phyloP scores from a whole-genome alignment of 1,284 basidiomycete genomes.

The Omphalotus olearius region DNA sequence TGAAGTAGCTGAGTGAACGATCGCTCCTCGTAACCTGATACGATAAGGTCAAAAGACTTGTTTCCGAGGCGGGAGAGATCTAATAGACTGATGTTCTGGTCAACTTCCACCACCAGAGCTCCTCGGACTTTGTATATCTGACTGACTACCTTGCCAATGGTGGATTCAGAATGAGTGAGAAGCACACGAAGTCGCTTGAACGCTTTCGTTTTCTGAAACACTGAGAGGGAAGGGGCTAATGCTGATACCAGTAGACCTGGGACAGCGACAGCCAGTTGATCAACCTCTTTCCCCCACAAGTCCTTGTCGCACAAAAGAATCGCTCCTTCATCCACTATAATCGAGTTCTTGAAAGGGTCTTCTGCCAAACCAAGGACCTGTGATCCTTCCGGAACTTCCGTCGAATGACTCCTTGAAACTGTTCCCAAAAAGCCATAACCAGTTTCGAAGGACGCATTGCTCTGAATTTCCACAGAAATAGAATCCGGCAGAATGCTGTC shows the following conservation, averaged over 20 bases:
- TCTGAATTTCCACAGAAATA: not conserved
- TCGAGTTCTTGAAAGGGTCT: not conserved
- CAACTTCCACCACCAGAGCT: not conserved
- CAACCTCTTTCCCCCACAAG: not conserved
- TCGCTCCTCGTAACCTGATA: not conserved
- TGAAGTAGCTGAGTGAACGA: not conserved
- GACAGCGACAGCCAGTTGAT: slow-evolving; percentile 7
- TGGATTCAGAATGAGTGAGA: slow-evolving; percentile 14
- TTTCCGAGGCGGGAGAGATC: not conserved
- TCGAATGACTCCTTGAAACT: not conserved
- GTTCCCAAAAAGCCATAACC: not conserved
- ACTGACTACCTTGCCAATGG: not conserved
- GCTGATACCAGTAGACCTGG: slow-evolving; percentile 15
- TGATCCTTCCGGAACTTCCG: not conserved
- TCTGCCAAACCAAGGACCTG: not conserved
- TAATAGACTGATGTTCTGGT: not conserved
- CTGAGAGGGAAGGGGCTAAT: slow-evolving; percentile 15
- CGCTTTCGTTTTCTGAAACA: slow-evolving; percentile 9
- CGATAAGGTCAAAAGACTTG: not conserved
- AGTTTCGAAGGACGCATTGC: not conserved
- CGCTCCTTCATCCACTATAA: not conserved
- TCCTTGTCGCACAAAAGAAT: not conserved
- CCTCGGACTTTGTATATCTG: not conserved
- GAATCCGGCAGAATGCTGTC: not conserved
- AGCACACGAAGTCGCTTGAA: slow-evolving; percentile 15